phyloP scores from a whole-genome alignment of 2,329 filamentous ascomycete species.

The Aspergillus unguis region DNA sequence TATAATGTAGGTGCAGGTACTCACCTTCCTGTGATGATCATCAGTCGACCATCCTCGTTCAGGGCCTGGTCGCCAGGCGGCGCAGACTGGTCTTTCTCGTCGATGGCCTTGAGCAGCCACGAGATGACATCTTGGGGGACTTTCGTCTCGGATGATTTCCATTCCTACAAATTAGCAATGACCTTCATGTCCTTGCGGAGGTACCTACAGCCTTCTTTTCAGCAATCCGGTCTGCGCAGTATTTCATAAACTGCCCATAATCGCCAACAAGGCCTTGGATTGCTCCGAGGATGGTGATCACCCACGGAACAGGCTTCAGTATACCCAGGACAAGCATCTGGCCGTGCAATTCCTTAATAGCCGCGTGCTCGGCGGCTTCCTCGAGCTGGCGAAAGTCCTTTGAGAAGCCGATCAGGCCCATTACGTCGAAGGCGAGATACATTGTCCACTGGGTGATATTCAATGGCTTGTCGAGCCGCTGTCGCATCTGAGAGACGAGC shows the following conservation, averaged over 20 bases:
- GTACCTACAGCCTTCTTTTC: not conserved
- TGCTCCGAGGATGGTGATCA: not conserved
- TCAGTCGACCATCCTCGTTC: slow-evolving; percentile 14
- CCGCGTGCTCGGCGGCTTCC: slow-evolving; percentile 13
- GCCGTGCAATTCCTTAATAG: slow-evolving; percentile 14
- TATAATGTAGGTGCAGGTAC: not conserved
- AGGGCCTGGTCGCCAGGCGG: slow-evolving; percentile 13
- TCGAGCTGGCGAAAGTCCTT: slow-evolving; percentile 37
- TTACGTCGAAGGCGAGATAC: slow-evolving; percentile 40
- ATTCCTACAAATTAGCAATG: not conserved
- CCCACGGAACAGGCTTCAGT: slow-evolving; percentile 4
- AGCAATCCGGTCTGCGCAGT: not conserved
- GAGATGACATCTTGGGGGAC: slow-evolving; percentile 17
- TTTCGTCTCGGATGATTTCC: slow-evolving; percentile 7
- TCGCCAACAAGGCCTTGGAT: not conserved
- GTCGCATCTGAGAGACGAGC: slow-evolving; percentile 1
- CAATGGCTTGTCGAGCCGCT: not conserved
- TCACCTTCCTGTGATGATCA: slow-evolving; percentile 17
- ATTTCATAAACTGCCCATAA: slow-evolving; percentile 5
- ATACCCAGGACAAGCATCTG: slow-evolving; percentile 1
- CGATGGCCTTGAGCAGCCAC: slow-evolving; percentile 16
- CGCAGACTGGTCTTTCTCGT: slow-evolving; percentile 14
- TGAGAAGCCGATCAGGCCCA: slow-evolving; percentile 44
- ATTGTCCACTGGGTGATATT: slow-evolving; percentile 34
- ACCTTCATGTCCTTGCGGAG: not conserved